Evolutionary conservation across 176 grass and related monocot species (phyloP), one percentile per base, ranked within the genome.

Genomic region (Carex myosuroides): DNA sequence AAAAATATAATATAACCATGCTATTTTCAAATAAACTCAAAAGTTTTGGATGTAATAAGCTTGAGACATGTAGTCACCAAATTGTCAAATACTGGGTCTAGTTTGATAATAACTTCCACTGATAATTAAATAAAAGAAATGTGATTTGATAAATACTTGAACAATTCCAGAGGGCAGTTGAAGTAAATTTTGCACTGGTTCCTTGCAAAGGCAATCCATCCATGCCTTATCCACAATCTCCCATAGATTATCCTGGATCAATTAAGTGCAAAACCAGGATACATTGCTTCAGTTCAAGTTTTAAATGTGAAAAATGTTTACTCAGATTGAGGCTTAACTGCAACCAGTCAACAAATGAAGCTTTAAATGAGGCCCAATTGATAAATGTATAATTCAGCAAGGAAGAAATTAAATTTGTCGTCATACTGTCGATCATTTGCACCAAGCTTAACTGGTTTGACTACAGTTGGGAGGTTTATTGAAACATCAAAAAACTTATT

Each of bases 161-260:
- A 91, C 89, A 56, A 70, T 83, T 79, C 91, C 91, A 58, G 96
- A 99, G 0, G 93, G 93, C 84, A 94, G 42, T 78, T 85, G 82
- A 65, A 95, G 87, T 50, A 94, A 82, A 52, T 84, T 88, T 76
- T 88, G 87, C 64, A 92, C 85, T 3, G 92, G 83, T 79, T 95
- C 91, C 85, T 44, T 41, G 52, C 85, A 72, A 48, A 98, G 96
- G 84, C 93, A 94, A 44, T 93, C 93, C 87, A 94, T 93, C 96
- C 96, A 95, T 64, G 92, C 84, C 35, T 92, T 82, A 17, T 99
- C 93, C 74, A 99, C 77, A 54, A 89, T 83, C 58, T 94, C 91
- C 93, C 93, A 99, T 79, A 95, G 22, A 88, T 75, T 84, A 32
- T 91, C 88, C 96, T 98, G 91, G 46, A 79, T 30, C 39, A 78